A percentile compares a stretch with the other conserved stretches of the same genome.
phyloP scores from a whole-genome alignment of 2,329 filamentous ascomycete species.

The Epichloe sibirici region DNA sequence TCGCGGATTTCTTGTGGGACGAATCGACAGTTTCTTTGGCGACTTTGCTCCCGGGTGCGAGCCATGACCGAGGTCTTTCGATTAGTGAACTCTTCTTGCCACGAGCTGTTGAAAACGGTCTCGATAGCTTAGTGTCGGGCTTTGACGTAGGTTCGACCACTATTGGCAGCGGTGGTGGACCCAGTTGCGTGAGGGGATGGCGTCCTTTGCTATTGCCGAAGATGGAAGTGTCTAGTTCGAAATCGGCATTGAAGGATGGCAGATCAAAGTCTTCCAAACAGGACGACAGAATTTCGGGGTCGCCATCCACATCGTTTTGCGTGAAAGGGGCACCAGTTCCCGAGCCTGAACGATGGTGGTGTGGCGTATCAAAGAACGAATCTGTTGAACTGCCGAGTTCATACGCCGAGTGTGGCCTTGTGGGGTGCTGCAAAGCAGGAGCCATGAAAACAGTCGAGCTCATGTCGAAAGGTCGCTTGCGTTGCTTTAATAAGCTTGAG shows the following conservation, averaged over 20 bases:
- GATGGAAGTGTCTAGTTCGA: constrained; percentile 35
- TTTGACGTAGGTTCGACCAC: neutral
- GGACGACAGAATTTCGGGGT: neutral
- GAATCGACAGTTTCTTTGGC: constrained; percentile 14
- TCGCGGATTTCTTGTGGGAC: constrained; percentile 7
- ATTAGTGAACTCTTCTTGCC: constrained; percentile 34
- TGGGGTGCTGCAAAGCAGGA: neutral
- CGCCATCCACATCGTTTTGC: neutral
- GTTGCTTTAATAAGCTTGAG: too few species aligned
- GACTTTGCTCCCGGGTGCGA: constrained; percentile 31
- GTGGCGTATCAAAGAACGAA: constrained; percentile 1
- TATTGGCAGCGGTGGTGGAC: constrained; percentile 6
- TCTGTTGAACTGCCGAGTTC: constrained; percentile 1
- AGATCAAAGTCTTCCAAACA: constrained; percentile 35
- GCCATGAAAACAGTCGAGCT: constrained; percentile 5
- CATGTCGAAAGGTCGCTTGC: neutral
- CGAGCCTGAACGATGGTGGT: neutral
- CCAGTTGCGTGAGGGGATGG: neutral
- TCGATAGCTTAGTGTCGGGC: constrained; percentile 3
- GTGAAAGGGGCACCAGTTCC: neutral
- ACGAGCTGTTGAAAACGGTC: constrained; percentile 12
- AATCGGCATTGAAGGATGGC: constrained; percentile 38
- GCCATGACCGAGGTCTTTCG: constrained; percentile 40
- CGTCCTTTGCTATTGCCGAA: constrained; percentile 18
- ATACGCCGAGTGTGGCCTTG: constrained; percentile 4